These are phyloP conservation scores for Fusarium musae DNA, from an alignment of 2,329 filamentous ascomycete species.

Conservation along the genomic window DNA sequence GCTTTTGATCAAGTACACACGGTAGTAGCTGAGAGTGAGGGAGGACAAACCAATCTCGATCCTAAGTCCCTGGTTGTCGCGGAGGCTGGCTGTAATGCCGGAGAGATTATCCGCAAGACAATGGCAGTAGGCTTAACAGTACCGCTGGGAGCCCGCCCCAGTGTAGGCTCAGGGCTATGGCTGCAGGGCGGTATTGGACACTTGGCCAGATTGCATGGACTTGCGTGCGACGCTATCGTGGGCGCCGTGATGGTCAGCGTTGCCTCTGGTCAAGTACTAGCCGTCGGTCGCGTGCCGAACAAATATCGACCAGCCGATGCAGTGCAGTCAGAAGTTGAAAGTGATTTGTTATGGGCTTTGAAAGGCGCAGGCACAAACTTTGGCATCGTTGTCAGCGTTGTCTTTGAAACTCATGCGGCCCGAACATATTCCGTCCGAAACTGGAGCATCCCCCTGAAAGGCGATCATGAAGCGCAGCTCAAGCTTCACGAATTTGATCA, in stretches of 20 bases:
- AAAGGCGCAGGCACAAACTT: conserved; percentile 70
- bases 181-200: conserved; percentile 74
- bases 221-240: conserved; percentile 68
- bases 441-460: conserved; percentile 53
- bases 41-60: neutral
- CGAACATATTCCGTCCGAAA: conserved; percentile 54
- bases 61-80: conserved; percentile 56
- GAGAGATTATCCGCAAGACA: conserved; percentile 61
- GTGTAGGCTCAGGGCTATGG: conserved; percentile 71
- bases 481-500: conserved; percentile 56
- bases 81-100: conserved; percentile 66
- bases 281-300: conserved; percentile 62
- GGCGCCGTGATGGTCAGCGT: conserved; percentile 68
- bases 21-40: conserved; percentile 54
- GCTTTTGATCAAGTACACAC: conserved; percentile 65
- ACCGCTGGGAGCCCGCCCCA: conserved; percentile 69
- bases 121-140: conserved; percentile 63
- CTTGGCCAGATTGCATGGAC: conserved; percentile 63
- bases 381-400: conserved; percentile 65
- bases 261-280: conserved; percentile 57
- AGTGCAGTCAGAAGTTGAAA: conserved; percentile 57
- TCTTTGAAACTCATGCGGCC: conserved; percentile 59
- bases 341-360: conserved; percentile 65
- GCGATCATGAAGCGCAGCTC: conserved; percentile 41
- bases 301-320: conserved; percentile 55